Conservation (phyloP, 768 basidiomycete genomes). For the Amyloporia xantha region DNA sequence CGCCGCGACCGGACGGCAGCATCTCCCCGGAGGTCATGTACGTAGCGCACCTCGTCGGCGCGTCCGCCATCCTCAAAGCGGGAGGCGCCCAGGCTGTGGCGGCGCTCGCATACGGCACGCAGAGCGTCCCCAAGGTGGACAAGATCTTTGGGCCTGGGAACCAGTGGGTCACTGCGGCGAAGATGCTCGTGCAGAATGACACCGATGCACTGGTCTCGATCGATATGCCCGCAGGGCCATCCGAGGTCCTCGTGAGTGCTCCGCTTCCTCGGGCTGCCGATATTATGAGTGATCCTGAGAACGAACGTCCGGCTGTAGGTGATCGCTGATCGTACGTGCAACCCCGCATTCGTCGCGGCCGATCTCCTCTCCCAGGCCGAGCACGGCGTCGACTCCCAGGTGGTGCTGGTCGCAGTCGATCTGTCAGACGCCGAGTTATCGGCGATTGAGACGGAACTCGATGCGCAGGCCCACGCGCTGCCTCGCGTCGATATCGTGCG, state of each 20-base stretch:
- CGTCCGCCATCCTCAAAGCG: conserved; percentile 85
- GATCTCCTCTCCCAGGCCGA: conserved; percentile 97
- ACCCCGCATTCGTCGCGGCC: conserved; percentile 89
- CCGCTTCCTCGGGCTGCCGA: background rate
- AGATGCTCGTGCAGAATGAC: conserved; percentile 99
- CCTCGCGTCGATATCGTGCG: conserved; percentile 87
- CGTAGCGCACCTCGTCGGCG: conserved; percentile 87
- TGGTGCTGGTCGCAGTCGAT: conserved; percentile 81
- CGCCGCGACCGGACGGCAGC: conserved; percentile 88
- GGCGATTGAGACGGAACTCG: conserved; percentile 81
- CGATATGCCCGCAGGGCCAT: conserved; percentile 99
- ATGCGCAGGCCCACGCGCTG: conserved; percentile 79
- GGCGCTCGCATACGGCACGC: conserved; percentile 94
- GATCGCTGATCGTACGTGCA: conserved; percentile 83
- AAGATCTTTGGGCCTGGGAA: conserved; percentile 99
- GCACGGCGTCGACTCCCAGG: conserved; percentile 97
- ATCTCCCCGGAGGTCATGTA: conserved; percentile 98
- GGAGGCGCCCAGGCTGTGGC: conserved; percentile 96
- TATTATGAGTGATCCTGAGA: no score
- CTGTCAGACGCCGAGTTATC: conserved; percentile 55
- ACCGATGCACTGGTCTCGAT: conserved; percentile 94
- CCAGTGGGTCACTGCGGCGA: conserved; percentile 99
- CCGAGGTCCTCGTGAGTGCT: conserved; percentile 84
- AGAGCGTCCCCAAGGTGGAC: conserved; percentile 94
- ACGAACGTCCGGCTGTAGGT: conserved; percentile 52